Percentiles rank a stretch among this genome's conserved stretches.
Conservation (phyloP, 352 stramenopile species). For the Phytophthora ohioensis region DNA sequence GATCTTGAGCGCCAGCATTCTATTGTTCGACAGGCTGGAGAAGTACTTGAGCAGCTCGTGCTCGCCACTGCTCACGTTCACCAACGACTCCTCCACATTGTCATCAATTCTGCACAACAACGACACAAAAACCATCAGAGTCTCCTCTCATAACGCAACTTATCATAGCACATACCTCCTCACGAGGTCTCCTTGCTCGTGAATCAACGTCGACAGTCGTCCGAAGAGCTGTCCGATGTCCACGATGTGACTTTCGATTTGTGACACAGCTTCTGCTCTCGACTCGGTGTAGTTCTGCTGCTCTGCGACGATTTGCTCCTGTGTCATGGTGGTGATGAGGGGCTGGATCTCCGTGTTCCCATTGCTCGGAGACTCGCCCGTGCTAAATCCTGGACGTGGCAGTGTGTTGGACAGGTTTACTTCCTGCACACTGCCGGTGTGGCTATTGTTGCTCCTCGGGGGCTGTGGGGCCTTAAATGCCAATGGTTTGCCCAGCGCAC, state of each 20-base stretch:
- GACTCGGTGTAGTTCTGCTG: conserved; percentile 84
- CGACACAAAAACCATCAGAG: conserved; percentile 23
- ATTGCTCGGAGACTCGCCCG: conserved; percentile 20
- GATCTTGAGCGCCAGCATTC: conserved; percentile 86
- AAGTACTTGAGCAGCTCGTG: conserved; percentile 90
- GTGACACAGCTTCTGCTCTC: conserved; percentile 77
- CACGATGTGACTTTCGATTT: conserved; percentile 90
- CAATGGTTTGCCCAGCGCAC: conserved; percentile 76
- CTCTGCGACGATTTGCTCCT: conserved; percentile 79
- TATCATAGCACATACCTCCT: conserved; percentile 54
- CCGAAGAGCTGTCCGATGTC: conserved; percentile 88
- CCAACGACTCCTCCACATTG: conserved; percentile 82
- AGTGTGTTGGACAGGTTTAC: conserved; percentile 61
- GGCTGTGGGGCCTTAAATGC: conserved; percentile 64
- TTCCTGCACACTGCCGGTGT: conserved; percentile 40
- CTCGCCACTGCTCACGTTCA: conserved; percentile 79
- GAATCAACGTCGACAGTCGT: conserved; percentile 79
- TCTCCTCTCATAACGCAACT: neutral
- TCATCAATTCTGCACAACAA: conserved; percentile 78
- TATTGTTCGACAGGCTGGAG: conserved; percentile 88
- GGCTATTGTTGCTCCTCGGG: conserved; percentile 42
- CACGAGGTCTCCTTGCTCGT: conserved; percentile 85
- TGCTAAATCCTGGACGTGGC: conserved; percentile 56
- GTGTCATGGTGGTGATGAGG: conserved; percentile 76
- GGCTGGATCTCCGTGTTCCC: conserved; percentile 66